Evolutionary conservation across 768 basidiomycete genomes (phyloP).

Genomic region (Pisolithus marmoratus): DNA sequence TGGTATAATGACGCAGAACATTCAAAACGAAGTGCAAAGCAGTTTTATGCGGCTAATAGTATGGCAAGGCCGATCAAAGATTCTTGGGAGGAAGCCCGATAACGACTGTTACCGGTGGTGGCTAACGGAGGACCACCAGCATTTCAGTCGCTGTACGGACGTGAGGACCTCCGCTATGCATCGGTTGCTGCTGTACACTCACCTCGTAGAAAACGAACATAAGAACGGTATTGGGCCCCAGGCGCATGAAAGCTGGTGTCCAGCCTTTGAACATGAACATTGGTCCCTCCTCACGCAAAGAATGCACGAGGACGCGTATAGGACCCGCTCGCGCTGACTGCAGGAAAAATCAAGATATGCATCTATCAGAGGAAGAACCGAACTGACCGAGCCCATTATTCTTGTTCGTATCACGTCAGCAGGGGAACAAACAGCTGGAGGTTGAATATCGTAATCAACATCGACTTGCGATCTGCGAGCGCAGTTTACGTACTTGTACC

Average conservation of each 20-base stretch:
- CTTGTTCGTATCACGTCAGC: constrained; percentile 73
- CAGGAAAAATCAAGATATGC: constrained; percentile 4
- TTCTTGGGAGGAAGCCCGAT: no score
- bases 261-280: constrained; percentile 83
- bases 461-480: neutral
- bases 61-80: no score
- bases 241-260: constrained; percentile 81
- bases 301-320: constrained; percentile 48
- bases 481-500: constrained; percentile 58
- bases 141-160: constrained; percentile 60
- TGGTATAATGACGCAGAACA: neutral
- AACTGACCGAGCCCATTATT: constrained; percentile 67
- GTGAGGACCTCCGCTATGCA: constrained; percentile 1
- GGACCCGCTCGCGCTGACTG: constrained; percentile 49
- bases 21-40: neutral
- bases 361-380: neutral
- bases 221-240: constrained; percentile 79
- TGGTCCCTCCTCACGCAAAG: constrained; percentile 68
- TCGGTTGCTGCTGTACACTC: constrained; percentile 10
- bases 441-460: constrained; percentile 3
- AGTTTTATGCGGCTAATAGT: neutral
- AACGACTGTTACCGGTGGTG: neutral
- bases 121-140: constrained; percentile 38
- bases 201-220: constrained; percentile 87
- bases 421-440: constrained; percentile 68